Evolutionary conservation across 1,139 yeast genomes (phyloP).

Genomic region (Lipomyces yarrowii): DNA sequence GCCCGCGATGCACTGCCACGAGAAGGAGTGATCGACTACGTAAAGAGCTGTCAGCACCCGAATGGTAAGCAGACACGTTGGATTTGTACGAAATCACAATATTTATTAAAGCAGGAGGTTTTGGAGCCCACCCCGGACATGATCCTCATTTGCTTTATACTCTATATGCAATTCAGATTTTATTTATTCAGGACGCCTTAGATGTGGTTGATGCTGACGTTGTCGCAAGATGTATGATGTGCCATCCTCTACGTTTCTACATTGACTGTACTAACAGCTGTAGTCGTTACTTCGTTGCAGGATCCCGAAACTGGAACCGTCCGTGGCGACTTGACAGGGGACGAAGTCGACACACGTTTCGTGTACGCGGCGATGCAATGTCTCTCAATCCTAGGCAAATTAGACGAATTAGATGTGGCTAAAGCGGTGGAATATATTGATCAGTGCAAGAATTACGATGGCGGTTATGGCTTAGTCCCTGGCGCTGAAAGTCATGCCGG

Average conservation of each 20-base stretch:
- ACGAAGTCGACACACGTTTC: conserved; percentile 90
- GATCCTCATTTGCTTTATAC: conserved; percentile 91
- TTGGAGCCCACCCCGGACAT: conserved; percentile 86
- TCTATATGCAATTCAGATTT: conserved; percentile 79
- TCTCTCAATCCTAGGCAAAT: conserved; percentile 65
- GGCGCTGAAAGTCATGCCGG: conserved; percentile 97
- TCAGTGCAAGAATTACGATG: conserved; percentile 86
- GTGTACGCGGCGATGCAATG: conserved; percentile 80
- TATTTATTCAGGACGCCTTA: conserved; percentile 65
- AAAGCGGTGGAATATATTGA: conserved; percentile 68
- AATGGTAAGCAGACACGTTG: conserved; percentile 24
- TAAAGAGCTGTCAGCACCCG: conserved; percentile 61
- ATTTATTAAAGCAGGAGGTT: conserved; percentile 60
- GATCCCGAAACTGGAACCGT: conserved; percentile 57
- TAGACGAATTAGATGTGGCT: conserved; percentile 61
- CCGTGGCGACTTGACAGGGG: conserved; percentile 88
- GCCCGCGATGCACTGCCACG: conserved; percentile 60
- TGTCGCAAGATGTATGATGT: conserved; percentile 46
- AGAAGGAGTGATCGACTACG: conserved; percentile 65
- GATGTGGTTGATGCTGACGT: conserved; percentile 46
- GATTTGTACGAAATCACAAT: not conserved
- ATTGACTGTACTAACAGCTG: not conserved
- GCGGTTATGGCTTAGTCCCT: conserved; percentile 92
- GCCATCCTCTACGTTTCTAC: not conserved
- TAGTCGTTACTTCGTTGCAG: conserved; percentile 59